Evolutionary conservation across 2,329 filamentous ascomycete species (phyloP).

Genomic region (Neoarthrinium moseri): DNA sequence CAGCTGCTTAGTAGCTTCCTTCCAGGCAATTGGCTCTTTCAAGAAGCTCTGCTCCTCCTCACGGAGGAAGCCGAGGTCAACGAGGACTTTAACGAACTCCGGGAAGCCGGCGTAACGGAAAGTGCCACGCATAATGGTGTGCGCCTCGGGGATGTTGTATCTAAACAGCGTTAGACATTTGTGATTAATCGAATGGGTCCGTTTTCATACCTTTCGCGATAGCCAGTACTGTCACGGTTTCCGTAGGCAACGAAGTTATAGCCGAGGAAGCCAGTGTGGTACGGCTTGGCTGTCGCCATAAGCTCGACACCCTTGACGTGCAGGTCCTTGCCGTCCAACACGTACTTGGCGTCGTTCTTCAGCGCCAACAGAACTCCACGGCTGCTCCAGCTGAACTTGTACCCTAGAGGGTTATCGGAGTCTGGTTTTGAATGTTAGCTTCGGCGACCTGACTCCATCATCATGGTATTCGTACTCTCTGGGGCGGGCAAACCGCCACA

Average conservation of each 20-base stretch:
- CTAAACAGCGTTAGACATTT: background rate
- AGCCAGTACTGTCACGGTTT: conserved; percentile 87
- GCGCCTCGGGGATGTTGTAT: conserved; percentile 85
- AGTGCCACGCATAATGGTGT: conserved; percentile 81
- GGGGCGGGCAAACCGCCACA: conserved; percentile 75
- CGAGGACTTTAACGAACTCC: conserved; percentile 83
- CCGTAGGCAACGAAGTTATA: conserved; percentile 89
- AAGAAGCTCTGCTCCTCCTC: conserved; percentile 67
- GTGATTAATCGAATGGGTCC: background rate
- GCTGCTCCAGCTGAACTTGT: conserved; percentile 83
- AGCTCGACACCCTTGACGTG: conserved; percentile 64
- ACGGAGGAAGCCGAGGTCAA: conserved; percentile 83
- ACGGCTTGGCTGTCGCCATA: conserved; percentile 85
- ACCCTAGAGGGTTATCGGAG: conserved; percentile 89
- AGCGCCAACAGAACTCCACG: conserved; percentile 85
- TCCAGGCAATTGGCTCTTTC: conserved; percentile 71
- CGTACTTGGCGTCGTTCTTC: conserved; percentile 78
- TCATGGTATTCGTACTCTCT: too few relatives aligned
- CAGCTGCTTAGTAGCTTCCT: conserved; percentile 77
- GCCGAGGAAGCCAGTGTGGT: conserved; percentile 85
- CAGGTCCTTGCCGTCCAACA: conserved; percentile 73
- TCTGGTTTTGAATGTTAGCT: too few relatives aligned
- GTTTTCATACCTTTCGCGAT: conserved; percentile 62
- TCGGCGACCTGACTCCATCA: too few relatives aligned
- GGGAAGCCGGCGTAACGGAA: conserved; percentile 87